Evolutionary conservation across 257 asterid genomes (phyloP).

Genomic region (Marsdenia floribunda): DNA sequence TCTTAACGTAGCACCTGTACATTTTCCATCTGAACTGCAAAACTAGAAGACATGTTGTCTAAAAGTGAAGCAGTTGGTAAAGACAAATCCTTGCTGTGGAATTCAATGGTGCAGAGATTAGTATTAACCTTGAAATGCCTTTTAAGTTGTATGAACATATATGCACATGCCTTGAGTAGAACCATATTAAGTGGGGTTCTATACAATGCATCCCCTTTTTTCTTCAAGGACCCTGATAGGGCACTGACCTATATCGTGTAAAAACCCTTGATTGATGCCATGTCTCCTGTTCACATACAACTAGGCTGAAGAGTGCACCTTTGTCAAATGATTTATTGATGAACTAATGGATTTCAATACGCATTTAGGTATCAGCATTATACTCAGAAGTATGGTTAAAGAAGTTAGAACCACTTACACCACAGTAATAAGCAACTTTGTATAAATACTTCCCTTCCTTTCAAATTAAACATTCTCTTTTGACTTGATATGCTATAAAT

Average conservation of each 20-base stretch:
- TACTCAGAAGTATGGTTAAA: not conserved
- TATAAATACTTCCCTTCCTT: too few species aligned
- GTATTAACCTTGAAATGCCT: not conserved
- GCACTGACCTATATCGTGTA: not conserved
- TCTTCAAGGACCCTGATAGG: not conserved
- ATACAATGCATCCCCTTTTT: not conserved
- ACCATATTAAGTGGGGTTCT: not conserved
- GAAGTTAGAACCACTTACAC: not conserved
- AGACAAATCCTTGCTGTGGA: not conserved
- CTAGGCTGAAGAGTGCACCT: not conserved
- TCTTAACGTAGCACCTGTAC: not conserved
- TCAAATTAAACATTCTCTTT: too few species aligned
- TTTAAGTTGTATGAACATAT: not conserved
- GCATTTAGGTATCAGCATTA: not conserved
- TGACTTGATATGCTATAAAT: not conserved
- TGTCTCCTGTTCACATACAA: not conserved
- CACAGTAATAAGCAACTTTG: too few species aligned
- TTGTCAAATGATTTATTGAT: not conserved
- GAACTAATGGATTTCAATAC: not conserved
- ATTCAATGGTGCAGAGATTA: not conserved
- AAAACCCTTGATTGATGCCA: not conserved
- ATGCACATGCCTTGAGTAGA: not conserved
- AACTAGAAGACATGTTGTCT: not conserved
- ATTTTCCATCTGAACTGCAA: not conserved
- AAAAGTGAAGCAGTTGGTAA: not conserved